Evolutionary conservation across 2,329 filamentous ascomycete species (phyloP).

Genomic region (Neonectria ditissima): DNA sequence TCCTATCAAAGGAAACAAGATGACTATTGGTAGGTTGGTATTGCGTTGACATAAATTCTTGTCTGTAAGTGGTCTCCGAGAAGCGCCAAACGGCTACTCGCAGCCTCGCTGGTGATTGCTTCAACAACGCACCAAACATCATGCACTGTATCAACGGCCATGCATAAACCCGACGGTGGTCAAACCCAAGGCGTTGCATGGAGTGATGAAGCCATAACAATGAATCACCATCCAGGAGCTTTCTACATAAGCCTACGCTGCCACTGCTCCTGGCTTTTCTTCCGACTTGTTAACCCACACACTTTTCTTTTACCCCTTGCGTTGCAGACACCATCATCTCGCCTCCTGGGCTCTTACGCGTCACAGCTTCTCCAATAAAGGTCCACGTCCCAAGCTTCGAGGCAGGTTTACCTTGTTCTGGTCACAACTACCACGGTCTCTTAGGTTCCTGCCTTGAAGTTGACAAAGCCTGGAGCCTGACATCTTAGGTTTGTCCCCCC

Average conservation of each 20-base stretch:
- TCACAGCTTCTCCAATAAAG: neutral
- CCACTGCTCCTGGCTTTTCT: neutral
- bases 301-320: neutral
- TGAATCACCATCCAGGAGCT: constrained; percentile 27
- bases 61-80: neutral
- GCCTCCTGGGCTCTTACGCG: neutral
- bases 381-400: too few species aligned
- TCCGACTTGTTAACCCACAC: constrained; percentile 14
- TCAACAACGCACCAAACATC: neutral
- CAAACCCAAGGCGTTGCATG: neutral
- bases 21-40: too few species aligned
- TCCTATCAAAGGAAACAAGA: neutral
- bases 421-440: neutral
- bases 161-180: neutral
- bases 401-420: neutral
- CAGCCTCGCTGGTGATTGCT: neutral
- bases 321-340: neutral
- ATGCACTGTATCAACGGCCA: neutral
- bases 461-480: neutral
- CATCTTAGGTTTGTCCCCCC: neutral
- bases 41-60: neutral
- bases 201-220: neutral
- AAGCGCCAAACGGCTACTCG: neutral
- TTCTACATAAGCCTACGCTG: neutral
- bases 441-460: neutral